A percentile compares a stretch with the other conserved stretches of the same genome.
Evolutionary conservation across 148 eudicot species (phyloP).

Genomic region (Nepenthes gracilis): DNA sequence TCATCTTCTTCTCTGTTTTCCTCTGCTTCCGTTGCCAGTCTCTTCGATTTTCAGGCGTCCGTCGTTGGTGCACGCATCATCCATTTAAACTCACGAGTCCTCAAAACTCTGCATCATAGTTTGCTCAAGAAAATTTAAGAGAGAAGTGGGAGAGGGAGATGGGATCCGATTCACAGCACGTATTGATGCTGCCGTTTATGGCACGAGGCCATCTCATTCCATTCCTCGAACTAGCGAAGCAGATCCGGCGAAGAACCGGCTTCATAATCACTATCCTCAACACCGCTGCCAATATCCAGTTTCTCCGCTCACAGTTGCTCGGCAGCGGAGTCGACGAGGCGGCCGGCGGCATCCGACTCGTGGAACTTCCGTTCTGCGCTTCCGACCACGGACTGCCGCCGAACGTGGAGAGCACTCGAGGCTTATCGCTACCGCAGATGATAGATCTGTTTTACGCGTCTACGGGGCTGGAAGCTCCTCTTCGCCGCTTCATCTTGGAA

Average conservation of each 20-base stretch:
- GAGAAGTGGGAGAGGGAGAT: too few species aligned
- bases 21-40: too few species aligned
- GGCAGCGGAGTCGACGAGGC: background rate
- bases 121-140: too few species aligned
- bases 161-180: slow-evolving; percentile 13
- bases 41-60: too few species aligned
- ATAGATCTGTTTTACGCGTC: slow-evolving; percentile 27
- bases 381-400: slow-evolving; percentile 35
- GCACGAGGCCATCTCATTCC: slow-evolving; percentile 71
- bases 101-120: background rate
- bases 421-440: slow-evolving; percentile 14
- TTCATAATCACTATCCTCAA: slow-evolving; percentile 37
- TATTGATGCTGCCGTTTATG: slow-evolving; percentile 57
- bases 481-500: slow-evolving; percentile 7
- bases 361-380: slow-evolving; percentile 30
- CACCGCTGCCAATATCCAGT: slow-evolving; percentile 36
- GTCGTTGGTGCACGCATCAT: too few species aligned
- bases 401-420: slow-evolving; percentile 39
- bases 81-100: background rate
- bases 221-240: slow-evolving; percentile 50
- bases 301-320: slow-evolving; percentile 16
- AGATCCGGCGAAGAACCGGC: slow-evolving; percentile 16
- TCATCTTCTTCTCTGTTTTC: too few species aligned
- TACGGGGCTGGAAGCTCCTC: slow-evolving; percentile 21
- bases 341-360: slow-evolving; percentile 9